Conservation (phyloP, 495 filamentous ascomycete genomes). For the Aspergillus wentii region DNA sequence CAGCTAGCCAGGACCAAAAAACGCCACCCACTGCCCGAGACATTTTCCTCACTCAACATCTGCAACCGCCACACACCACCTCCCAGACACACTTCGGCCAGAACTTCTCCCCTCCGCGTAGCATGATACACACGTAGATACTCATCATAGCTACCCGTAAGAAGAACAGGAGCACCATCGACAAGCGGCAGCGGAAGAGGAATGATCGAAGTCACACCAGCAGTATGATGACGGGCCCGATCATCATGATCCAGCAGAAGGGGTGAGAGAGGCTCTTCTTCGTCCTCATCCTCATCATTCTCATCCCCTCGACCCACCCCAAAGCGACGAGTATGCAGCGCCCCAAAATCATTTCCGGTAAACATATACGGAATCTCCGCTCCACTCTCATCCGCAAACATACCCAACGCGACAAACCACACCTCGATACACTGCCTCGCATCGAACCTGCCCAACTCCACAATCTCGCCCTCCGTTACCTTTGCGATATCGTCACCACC, state of each 20-base stretch:
- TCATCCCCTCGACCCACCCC: no score
- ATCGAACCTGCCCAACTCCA: slow-evolving; percentile 25
- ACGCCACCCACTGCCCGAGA: slow-evolving; percentile 16
- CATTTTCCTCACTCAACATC: slow-evolving; percentile 35
- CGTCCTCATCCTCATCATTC: slow-evolving; percentile 8
- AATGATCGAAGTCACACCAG: slow-evolving; percentile 86
- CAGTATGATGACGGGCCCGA: slow-evolving; percentile 53
- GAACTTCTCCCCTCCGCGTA: slow-evolving; percentile 30
- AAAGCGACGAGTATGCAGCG: slow-evolving; percentile 29
- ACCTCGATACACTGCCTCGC: slow-evolving; percentile 38
- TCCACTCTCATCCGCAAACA: slow-evolving; percentile 2
- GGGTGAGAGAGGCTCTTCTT: slow-evolving; percentile 14
- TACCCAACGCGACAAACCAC: slow-evolving; percentile 39
- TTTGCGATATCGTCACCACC: no score
- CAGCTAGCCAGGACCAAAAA: slow-evolving; percentile 76
- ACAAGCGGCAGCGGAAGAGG: slow-evolving; percentile 44
- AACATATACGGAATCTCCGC: slow-evolving; percentile 29
- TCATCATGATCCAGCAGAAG: slow-evolving; percentile 27
- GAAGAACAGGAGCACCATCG: slow-evolving; percentile 46
- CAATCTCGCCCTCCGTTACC: slow-evolving; percentile 5
- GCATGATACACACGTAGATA: slow-evolving; percentile 61
- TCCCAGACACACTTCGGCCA: slow-evolving; percentile 61
- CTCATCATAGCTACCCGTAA: slow-evolving; percentile 95
- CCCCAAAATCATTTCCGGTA: slow-evolving; percentile 31
- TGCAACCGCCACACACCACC: slow-evolving; percentile 92